Conservation (phyloP, 2,329 filamentous ascomycete species). For the Fusarium sacchari region DNA sequence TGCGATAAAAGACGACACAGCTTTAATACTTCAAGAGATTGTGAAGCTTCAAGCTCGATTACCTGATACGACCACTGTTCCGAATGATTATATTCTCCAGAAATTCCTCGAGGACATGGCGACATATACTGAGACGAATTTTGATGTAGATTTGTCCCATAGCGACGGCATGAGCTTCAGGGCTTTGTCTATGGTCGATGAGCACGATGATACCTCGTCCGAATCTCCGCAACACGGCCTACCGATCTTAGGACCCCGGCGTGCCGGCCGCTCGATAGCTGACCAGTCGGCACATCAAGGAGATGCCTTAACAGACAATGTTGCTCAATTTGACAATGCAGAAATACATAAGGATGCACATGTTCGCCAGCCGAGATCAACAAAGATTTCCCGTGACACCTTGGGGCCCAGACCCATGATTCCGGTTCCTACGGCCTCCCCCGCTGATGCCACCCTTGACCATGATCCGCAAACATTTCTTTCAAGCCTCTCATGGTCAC, state of each 20-base stretch:
- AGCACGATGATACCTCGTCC: rapidly evolving
- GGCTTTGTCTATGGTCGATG: neutral
- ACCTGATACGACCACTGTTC: neutral
- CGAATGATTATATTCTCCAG: conserved; percentile 9
- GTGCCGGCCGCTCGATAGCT: too few relatives aligned
- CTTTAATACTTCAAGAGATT: conserved; percentile 15
- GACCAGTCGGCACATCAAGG: too few relatives aligned
- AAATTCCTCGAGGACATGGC: conserved; percentile 19
- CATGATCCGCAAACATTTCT: too few relatives aligned
- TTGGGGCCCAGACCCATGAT: too few relatives aligned
- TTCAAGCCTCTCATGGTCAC: too few relatives aligned
- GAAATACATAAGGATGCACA: too few relatives aligned
- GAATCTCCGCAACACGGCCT: rapidly evolving
- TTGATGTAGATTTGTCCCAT: neutral
- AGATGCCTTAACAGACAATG: too few relatives aligned
- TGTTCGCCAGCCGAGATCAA: too few relatives aligned
- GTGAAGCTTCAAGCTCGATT: neutral
- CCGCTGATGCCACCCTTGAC: too few relatives aligned
- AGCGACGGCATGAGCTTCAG: neutral
- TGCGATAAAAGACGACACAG: conserved; percentile 4
- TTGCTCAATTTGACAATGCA: too few relatives aligned
- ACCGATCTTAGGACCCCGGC: rapidly evolving
- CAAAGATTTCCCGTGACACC: too few relatives aligned
- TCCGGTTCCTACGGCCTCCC: too few relatives aligned
- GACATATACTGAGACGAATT: neutral